A percentile compares a stretch with the other conserved stretches of the same genome.
Conservation (phyloP, 2,329 filamentous ascomycete genomes). For the Emergomyces pasteurianus region DNA sequence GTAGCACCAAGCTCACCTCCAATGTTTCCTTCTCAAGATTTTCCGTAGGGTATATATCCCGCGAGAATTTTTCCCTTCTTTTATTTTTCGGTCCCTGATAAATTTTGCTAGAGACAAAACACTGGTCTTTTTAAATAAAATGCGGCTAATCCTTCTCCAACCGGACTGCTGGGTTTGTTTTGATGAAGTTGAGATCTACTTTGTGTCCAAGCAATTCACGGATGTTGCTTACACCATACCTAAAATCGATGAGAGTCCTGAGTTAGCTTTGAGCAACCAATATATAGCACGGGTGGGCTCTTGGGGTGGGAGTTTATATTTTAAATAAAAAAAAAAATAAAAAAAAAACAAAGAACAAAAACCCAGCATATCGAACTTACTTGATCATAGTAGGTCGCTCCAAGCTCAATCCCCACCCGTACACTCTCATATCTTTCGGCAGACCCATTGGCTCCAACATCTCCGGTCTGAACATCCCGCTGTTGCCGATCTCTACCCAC, state of each 20-base stretch:
- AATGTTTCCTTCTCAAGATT: not conserved
- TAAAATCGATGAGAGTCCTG: constrained; percentile 13
- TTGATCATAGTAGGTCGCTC: constrained; percentile 98
- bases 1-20: not conserved
- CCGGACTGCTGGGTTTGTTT: constrained; percentile 80
- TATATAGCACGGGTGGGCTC: not conserved
- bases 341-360: too few relatives aligned
- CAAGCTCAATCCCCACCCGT: constrained; percentile 83
- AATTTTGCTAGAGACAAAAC: not conserved
- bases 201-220: constrained; percentile 88
- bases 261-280: constrained; percentile 3
- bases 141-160: constrained; percentile 62
- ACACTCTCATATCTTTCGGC: constrained; percentile 82
- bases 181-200: constrained; percentile 86
- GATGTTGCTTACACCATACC: constrained; percentile 72
- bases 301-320: not conserved
- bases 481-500: constrained; percentile 96
- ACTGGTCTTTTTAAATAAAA: not conserved
- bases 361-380: constrained; percentile 39
- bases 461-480: constrained; percentile 96
- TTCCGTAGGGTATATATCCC: not conserved
- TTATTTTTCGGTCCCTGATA: not conserved
- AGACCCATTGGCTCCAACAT: constrained; percentile 94
- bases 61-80: not conserved
- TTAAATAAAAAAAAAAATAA: not conserved